Percentiles rank a stretch among this genome's conserved stretches.
Evolutionary conservation across 2,329 filamentous ascomycete genomes (phyloP).

Genomic region (Fusarium ambrosium): DNA sequence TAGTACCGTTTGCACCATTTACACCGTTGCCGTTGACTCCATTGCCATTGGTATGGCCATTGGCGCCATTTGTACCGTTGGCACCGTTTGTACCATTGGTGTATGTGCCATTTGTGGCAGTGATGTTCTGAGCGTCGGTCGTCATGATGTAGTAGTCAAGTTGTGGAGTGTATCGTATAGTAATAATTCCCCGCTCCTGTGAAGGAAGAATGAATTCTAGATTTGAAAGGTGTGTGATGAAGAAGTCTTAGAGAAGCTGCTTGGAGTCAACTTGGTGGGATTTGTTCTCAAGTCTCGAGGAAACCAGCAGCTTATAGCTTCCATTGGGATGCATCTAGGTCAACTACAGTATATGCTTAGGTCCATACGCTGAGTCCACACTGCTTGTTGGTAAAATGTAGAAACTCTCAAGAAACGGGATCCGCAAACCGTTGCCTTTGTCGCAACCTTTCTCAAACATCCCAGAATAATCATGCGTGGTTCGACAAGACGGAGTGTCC

Average conservation of each 20-base stretch:
- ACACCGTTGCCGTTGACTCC: background rate
- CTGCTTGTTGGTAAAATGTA: background rate
- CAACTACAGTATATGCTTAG: background rate
- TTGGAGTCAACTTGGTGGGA: background rate
- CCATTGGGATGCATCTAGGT: background rate
- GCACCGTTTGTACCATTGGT: background rate
- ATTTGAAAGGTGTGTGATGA: background rate
- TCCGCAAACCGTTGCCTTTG: background rate
- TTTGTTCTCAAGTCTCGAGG: background rate
- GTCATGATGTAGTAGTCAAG: background rate
- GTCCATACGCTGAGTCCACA: background rate
- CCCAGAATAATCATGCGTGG: background rate
- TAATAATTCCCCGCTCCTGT: background rate
- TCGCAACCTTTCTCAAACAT: background rate
- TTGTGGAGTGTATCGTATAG: background rate
- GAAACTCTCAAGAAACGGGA: background rate
- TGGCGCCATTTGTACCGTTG: background rate
- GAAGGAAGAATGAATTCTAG: slow-evolving; percentile 6
- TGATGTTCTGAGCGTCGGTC: background rate
- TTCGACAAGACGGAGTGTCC: background rate
- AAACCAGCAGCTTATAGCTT: background rate
- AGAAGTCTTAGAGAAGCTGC: background rate
- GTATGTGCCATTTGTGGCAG: background rate
- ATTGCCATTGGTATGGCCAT: slow-evolving; percentile 6
- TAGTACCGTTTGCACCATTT: slow-evolving; percentile 6